phyloP scores from a whole-genome alignment of 306 rosid species.

The Malus fusca region DNA sequence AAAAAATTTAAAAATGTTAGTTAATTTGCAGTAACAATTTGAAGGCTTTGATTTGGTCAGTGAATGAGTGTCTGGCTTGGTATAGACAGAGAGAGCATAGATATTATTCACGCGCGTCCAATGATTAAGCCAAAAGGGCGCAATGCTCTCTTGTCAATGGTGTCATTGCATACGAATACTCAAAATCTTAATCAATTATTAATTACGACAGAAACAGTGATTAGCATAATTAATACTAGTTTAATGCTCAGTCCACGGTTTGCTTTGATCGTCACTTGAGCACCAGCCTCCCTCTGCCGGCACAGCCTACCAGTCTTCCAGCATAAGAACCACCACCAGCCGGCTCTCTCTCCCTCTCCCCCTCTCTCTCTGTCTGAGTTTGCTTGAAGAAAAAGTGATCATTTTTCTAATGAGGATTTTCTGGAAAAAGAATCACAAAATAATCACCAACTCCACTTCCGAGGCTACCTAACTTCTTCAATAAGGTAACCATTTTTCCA shows the following conservation, averaged over 20 bases:
- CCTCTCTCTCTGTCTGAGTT: background rate
- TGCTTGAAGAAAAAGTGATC: background rate
- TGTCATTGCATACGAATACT: constrained; percentile 2
- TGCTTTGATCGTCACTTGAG: constrained; percentile 31
- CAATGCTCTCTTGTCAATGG: constrained; percentile 7
- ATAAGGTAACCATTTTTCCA: constrained; percentile 1
- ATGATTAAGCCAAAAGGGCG: constrained; percentile 10
- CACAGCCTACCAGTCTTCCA: constrained; percentile 27
- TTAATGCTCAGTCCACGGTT: constrained; percentile 31
- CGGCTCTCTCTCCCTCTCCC: constrained; percentile 2
- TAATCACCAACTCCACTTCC: constrained; percentile 9
- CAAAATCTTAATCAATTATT: background rate
- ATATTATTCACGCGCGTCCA: background rate
- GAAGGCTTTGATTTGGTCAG: background rate
- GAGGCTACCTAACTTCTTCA: background rate
- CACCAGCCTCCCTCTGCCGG: constrained; percentile 34
- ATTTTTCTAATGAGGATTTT: background rate
- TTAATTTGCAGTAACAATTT: background rate
- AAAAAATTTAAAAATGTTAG: background rate
- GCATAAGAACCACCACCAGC: background rate
- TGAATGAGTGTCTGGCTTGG: background rate
- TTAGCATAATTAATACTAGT: constrained; percentile 2
- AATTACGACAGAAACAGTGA: constrained; percentile 2
- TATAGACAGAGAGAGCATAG: background rate
- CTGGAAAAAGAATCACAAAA: background rate